Evolutionary conservation across 345 rosid species (phyloP).

Genomic region (Eucalyptus curtisii): DNA sequence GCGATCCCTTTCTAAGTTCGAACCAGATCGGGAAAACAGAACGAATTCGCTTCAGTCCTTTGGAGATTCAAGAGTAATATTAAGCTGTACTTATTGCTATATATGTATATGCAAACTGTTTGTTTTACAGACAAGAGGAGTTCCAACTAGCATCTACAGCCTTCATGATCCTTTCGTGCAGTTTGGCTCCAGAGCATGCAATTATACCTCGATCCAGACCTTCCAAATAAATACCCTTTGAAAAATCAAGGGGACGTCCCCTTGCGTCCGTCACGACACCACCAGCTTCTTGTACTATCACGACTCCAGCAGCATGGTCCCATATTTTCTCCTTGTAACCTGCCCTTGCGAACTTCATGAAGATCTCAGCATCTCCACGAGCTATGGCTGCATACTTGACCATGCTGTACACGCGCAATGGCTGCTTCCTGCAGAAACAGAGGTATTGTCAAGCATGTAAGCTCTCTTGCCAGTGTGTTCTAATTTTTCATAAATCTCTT

Average conservation of each 20-base stretch:
- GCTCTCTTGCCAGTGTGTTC: neutral
- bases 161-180: constrained; percentile 59
- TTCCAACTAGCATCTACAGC: constrained; percentile 94
- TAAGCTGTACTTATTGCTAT: neutral
- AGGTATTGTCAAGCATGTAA: neutral
- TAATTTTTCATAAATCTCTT: neutral
- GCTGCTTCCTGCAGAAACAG: constrained; percentile 42
- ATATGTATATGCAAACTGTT: neutral
- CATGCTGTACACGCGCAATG: constrained; percentile 88
- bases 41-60: neutral
- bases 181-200: constrained; percentile 40
- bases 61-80: neutral
- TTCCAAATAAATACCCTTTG: constrained; percentile 64
- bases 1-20: neutral
- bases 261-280: constrained; percentile 97
- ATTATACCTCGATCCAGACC: constrained; percentile 81
- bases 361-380: constrained; percentile 81
- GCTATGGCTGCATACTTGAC: constrained; percentile 95
- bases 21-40: neutral
- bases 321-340: constrained; percentile 93
- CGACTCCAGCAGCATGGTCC: constrained; percentile 93
- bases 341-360: constrained; percentile 73
- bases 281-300: constrained; percentile 83
- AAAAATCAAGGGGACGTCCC: constrained; percentile 60
- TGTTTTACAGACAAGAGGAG: constrained; percentile 54